Evolutionary conservation across 2,329 filamentous ascomycete genomes (phyloP), one percentile per base, ranked within the genome.

Genomic region (Aotearoamyces nothofagi): DNA sequence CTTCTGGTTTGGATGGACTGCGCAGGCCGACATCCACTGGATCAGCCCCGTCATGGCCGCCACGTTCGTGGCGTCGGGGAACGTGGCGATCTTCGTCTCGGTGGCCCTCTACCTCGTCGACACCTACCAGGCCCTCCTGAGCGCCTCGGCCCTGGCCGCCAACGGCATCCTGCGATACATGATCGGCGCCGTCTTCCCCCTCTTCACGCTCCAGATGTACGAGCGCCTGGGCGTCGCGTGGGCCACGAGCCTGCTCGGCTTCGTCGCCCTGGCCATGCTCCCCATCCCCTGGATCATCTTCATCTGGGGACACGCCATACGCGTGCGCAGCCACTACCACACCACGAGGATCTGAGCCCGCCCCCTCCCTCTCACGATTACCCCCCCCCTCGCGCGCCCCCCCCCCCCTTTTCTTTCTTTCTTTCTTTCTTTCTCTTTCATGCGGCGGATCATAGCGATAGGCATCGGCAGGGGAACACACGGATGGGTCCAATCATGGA

Each of bases 1-100:
- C 10, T 70, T 71, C 39, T 68, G 66, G 63, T 68, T 68, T 35
- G 66, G 56, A 1, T 73, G 68, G 68, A 59, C 60, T 3, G 60
- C 62, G 2, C 44, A 54, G 3, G 32, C 38, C 2, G 52, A 50
- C 4, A 43, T 61, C 3, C 56, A 58, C 4, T 70, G 66, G 62
- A 58, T 57, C 1, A 57, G 59, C n/a, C 56, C 65, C 0, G 53
- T 60, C 0, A 30, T 30, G 5, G 17, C 19, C 6, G 20, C 19
- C 16, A 15, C 17, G 9, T 23, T 24, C 10, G n/a, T 24, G 12
- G 28, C n/a, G 5, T 8, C 5, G 10, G 28, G 28, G 5, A 24
- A 24, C 25, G 5, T 24, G n/a, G 24, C 9, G n/a, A 15, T 30
- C 6, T 29, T 22, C 23, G 17, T 23, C 24, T 26, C 23, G 14